A percentile compares a stretch with the other conserved stretches of the same genome.
Conservation (phyloP, 139 green algal species). For the Nannochloris sp. region DNA sequence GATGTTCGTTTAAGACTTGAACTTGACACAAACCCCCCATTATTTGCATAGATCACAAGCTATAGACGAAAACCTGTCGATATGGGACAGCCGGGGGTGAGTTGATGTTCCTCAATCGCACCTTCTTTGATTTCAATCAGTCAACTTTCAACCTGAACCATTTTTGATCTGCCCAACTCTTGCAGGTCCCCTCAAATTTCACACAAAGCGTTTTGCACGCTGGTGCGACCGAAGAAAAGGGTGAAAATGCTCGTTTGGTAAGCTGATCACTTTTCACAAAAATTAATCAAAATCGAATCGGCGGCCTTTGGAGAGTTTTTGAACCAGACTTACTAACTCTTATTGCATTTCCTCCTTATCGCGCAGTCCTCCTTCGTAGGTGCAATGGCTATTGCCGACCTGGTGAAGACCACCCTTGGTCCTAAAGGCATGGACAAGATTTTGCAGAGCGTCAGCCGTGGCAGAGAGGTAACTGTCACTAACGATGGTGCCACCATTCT, state of each 20-base stretch:
- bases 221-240: constrained; percentile 84
- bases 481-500: constrained; percentile 99
- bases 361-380: constrained; percentile 88
- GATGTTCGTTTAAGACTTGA: not conserved
- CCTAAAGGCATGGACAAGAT: constrained; percentile 99
- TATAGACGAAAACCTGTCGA: not conserved
- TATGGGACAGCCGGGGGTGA: not conserved
- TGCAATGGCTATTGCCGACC: constrained; percentile 94
- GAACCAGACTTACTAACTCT: not conserved
- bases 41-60: not conserved
- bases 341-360: not conserved
- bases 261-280: constrained; percentile 1
- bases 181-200: constrained; percentile 32
- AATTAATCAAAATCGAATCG: not conserved
- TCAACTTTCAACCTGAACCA: no score
- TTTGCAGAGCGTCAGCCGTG: constrained; percentile 84
- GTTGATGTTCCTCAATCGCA: not conserved
- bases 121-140: not conserved
- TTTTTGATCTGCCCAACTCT: no score
- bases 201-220: constrained; percentile 46
- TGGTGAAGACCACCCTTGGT: constrained; percentile 96
- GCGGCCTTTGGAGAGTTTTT: not conserved
- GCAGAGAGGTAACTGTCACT: constrained; percentile 85
- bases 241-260: constrained; percentile 90
- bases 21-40: not conserved